Percentiles rank a stretch among this genome's conserved stretches.
These are phyloP conservation scores for Emmonsia crescens DNA, from an alignment of 2,329 filamentous ascomycete species.

Conservation along the genomic window DNA sequence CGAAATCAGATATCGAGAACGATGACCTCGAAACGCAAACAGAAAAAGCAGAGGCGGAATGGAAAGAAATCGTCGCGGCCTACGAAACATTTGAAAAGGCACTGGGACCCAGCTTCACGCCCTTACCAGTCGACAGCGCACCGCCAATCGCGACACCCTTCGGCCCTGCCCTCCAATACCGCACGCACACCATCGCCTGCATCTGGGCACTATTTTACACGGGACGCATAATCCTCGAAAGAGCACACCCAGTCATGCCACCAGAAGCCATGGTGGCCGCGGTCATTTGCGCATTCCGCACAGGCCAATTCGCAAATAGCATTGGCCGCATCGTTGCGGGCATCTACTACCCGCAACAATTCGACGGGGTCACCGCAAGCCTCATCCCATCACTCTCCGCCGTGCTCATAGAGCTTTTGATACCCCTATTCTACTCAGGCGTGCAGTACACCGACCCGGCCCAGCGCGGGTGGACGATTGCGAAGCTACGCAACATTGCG, in stretches of 20 bases:
- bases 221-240: slow-evolving; percentile 68
- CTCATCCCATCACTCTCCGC: slow-evolving; percentile 70
- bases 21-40: slow-evolving; percentile 54
- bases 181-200: slow-evolving; percentile 75
- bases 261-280: slow-evolving; percentile 82
- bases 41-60: slow-evolving; percentile 62
- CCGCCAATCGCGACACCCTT: slow-evolving; percentile 61
- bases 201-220: slow-evolving; percentile 85
- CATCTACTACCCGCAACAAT: slow-evolving; percentile 37
- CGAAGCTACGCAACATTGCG: slow-evolving; percentile 62
- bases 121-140: slow-evolving; percentile 57
- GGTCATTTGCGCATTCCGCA: slow-evolving; percentile 62
- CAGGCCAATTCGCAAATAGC: slow-evolving; percentile 57
- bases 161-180: slow-evolving; percentile 68
- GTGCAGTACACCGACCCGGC: slow-evolving; percentile 62
- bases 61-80: slow-evolving; percentile 45
- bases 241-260: slow-evolving; percentile 81
- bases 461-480: slow-evolving; percentile 70
- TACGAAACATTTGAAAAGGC: slow-evolving; percentile 40
- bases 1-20: slow-evolving; percentile 17
- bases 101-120: slow-evolving; percentile 51
- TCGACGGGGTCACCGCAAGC: slow-evolving; percentile 38
- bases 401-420: slow-evolving; percentile 69
- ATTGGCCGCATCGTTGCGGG: slow-evolving; percentile 75
- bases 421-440: slow-evolving; percentile 77